Conservation (phyloP, 83 land plant species). For the Larix sibirica region DNA sequence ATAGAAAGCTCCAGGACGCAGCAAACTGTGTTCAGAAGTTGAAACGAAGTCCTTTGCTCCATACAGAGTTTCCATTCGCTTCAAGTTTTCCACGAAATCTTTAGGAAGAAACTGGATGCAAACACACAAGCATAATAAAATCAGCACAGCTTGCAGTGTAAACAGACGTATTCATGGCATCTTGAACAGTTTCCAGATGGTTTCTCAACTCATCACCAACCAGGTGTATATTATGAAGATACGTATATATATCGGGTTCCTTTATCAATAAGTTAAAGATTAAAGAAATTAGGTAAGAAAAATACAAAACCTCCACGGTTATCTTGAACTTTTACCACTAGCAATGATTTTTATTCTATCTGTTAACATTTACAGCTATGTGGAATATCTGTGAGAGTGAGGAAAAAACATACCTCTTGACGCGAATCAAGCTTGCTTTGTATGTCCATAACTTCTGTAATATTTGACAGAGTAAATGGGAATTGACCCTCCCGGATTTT, state of each 20-base stretch:
- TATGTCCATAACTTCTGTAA: slow-evolving; percentile 69
- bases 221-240: slow-evolving; percentile 3
- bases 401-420: slow-evolving; percentile 59
- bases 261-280: neutral
- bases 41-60: slow-evolving; percentile 91
- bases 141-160: neutral
- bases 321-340: too few species aligned
- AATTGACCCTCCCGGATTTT: slow-evolving; percentile 55
- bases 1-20: slow-evolving; percentile 79
- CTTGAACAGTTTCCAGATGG: neutral
- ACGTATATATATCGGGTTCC: neutral
- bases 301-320: too few species aligned
- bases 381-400: neutral
- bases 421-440: slow-evolving; percentile 65
- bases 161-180: neutral
- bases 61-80: slow-evolving; percentile 92
- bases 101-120: slow-evolving; percentile 67
- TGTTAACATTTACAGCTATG: neutral
- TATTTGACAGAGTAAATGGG: slow-evolving; percentile 74
- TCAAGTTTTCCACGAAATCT: slow-evolving; percentile 72
- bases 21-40: slow-evolving; percentile 47
- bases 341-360: neutral
- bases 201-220: neutral
- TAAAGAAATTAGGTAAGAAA: too few species aligned
- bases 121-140: neutral